Evolutionary conservation across 257 asterid genomes (phyloP).

Genomic region (Plantago elongata): DNA sequence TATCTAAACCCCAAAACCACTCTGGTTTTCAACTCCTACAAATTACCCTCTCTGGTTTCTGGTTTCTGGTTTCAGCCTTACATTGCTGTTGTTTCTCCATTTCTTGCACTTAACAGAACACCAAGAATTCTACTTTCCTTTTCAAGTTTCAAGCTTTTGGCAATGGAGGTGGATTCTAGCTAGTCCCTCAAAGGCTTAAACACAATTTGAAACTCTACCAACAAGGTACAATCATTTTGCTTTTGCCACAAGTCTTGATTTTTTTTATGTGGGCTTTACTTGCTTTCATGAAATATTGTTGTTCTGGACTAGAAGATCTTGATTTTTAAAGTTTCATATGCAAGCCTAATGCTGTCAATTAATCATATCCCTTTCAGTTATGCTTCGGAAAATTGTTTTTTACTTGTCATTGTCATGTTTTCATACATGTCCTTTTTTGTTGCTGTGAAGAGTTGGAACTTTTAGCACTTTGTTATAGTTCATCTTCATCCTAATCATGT

Average conservation of each 20-base stretch:
- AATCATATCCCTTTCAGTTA: too few relatives aligned
- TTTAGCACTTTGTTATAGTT: slow-evolving; percentile 7
- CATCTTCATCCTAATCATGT: slow-evolving; percentile 41
- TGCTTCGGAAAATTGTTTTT: slow-evolving; percentile 31
- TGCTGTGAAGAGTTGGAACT: slow-evolving; percentile 13
- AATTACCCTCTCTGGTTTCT: too few relatives aligned
- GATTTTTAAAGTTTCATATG: not conserved
- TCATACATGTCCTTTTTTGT: slow-evolving; percentile 30
- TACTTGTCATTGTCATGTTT: slow-evolving; percentile 26
- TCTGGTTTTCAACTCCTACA: too few relatives aligned
- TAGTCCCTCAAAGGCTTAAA: slow-evolving; percentile 13
- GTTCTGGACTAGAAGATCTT: slow-evolving; percentile 25
- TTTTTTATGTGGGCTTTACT: not conserved
- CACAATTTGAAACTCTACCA: slow-evolving; percentile 16
- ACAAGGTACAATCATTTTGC: slow-evolving; percentile 6
- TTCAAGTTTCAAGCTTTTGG: slow-evolving; percentile 12
- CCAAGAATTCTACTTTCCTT: not conserved
- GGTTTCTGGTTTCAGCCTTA: too few relatives aligned
- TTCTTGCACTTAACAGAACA: too few relatives aligned
- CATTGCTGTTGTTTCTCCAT: too few relatives aligned
- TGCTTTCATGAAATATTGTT: not conserved
- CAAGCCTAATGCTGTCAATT: too few relatives aligned
- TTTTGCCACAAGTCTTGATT: not conserved
- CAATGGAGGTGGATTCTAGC: slow-evolving; percentile 15
- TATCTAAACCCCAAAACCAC: too few relatives aligned